Evolutionary conservation across 2,329 filamentous ascomycete species (phyloP).

Genomic region (Dothistroma pini): DNA sequence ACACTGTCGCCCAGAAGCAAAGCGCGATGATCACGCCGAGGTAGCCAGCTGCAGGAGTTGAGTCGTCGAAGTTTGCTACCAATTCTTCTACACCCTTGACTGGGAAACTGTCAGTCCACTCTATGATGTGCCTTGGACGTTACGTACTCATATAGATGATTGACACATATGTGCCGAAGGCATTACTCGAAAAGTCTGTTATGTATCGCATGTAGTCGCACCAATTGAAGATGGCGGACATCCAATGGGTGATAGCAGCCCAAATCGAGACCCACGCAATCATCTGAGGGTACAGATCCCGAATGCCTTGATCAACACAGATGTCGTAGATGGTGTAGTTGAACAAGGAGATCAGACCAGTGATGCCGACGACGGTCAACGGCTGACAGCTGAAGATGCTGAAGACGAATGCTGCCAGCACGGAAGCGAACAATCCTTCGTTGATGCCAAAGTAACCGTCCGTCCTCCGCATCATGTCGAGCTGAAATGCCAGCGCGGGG

Average conservation of each 20-base stretch:
- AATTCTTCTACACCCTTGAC: constrained; percentile 57
- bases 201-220: constrained; percentile 59
- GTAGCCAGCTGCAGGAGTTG: constrained; percentile 43
- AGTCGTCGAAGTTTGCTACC: constrained; percentile 48
- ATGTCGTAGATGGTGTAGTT: constrained; percentile 61
- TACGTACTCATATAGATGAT: constrained; percentile 51
- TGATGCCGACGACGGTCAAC: constrained; percentile 56
- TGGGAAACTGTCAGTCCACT: constrained; percentile 25
- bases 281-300: constrained; percentile 50
- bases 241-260: constrained; percentile 57
- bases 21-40: constrained; percentile 50
- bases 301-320: constrained; percentile 46
- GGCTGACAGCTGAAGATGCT: constrained; percentile 52
- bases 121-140: not conserved
- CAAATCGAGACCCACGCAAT: constrained; percentile 57
- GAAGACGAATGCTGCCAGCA: constrained; percentile 54
- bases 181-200: constrained; percentile 54
- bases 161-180: constrained; percentile 54
- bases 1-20: constrained; percentile 51
- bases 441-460: constrained; percentile 54
- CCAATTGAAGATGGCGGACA: constrained; percentile 50
- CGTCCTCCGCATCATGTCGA: constrained; percentile 57
- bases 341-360: constrained; percentile 53
- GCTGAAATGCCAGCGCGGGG: constrained; percentile 56
- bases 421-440: constrained; percentile 54